Evolutionary conservation across 805 yeast species (phyloP).

Genomic region (Candida peoriensis): DNA sequence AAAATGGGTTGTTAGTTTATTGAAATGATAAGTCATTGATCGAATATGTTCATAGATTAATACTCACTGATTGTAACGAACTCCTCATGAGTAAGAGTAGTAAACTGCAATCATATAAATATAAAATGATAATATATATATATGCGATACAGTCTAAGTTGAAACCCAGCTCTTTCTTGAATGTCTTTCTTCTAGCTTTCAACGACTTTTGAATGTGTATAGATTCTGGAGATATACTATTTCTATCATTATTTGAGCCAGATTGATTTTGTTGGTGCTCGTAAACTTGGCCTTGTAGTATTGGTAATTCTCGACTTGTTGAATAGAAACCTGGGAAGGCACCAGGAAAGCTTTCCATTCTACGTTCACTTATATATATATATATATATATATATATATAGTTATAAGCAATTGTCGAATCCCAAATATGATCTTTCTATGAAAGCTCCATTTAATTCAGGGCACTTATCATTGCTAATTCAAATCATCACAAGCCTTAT

Average conservation of each 20-base stretch:
- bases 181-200: slow-evolving; percentile 10
- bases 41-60: no score
- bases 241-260: slow-evolving; percentile 1
- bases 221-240: slow-evolving; percentile 4
- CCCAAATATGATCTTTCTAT: no score
- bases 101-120: slow-evolving; percentile 24
- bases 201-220: slow-evolving; percentile 10
- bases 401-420: no score
- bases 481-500: no score
- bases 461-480: no score
- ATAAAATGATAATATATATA: slow-evolving; percentile 11
- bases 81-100: slow-evolving; percentile 12
- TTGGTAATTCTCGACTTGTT: no score
- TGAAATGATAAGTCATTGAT: no score
- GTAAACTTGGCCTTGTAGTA: not conserved
- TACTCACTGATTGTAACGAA: slow-evolving; percentile 12
- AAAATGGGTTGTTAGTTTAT: no score
- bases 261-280: not conserved
- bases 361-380: no score
- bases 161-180: slow-evolving; percentile 10
- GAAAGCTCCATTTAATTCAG: no score
- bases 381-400: no score
- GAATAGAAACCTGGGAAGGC: slow-evolving; percentile 14
- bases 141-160: slow-evolving; percentile 8
- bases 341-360: slow-evolving; percentile 21